Evolutionary conservation across 257 asterid genomes (phyloP).

Genomic region (Przewalskia tangutica): DNA sequence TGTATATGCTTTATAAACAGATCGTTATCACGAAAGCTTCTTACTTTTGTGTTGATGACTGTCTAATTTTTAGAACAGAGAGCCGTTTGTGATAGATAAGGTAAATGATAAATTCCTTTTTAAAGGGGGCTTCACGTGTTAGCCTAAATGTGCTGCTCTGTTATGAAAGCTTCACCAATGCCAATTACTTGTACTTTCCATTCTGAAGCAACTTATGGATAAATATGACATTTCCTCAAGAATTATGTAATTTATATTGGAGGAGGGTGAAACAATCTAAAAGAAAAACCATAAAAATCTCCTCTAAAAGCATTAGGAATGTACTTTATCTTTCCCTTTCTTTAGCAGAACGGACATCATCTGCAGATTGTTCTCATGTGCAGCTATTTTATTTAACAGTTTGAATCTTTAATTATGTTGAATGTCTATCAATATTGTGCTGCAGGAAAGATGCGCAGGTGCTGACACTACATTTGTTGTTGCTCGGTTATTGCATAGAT

Average conservation of each 20-base stretch:
- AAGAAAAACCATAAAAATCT: neutral
- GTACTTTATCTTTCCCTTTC: neutral
- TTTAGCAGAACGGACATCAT: neutral
- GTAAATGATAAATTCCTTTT: neutral
- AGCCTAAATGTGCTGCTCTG: neutral
- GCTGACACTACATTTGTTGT: constrained; percentile 84
- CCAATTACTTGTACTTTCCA: neutral
- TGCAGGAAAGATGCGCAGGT: constrained; percentile 99
- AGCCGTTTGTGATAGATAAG: neutral
- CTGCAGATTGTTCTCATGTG: neutral
- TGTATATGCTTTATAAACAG: neutral
- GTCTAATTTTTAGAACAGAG: neutral
- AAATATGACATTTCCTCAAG: neutral
- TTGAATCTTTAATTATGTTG: constrained; percentile 12
- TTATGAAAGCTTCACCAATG: neutral
- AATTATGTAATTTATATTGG: neutral
- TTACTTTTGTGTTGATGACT: neutral
- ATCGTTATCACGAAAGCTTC: neutral
- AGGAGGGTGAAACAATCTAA: neutral
- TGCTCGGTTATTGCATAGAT: constrained; percentile 89
- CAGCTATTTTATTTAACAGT: constrained; percentile 3
- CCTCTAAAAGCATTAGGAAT: neutral
- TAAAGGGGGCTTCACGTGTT: neutral
- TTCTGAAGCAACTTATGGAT: neutral
- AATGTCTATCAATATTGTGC: constrained; percentile 20